These are phyloP conservation scores for Mycena vulgaris DNA, from an alignment of 768 basidiomycete species.

Conservation along the genomic window DNA sequence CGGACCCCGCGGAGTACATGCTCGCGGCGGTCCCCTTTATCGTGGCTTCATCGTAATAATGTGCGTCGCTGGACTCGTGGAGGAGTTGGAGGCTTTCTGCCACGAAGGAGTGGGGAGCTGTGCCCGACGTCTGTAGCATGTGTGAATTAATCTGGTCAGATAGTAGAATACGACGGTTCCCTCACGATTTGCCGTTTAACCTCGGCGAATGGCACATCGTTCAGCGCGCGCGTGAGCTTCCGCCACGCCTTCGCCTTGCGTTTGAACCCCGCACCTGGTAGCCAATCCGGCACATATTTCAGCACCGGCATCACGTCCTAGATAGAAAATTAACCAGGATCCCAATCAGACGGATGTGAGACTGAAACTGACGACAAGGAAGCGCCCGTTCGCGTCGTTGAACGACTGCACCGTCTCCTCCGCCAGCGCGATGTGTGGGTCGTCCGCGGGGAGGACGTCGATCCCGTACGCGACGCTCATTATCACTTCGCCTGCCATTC, in stretches of 20 bases:
- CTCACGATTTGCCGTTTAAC: conserved; percentile 53
- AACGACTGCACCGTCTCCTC: conserved; percentile 44
- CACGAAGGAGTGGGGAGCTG: neutral
- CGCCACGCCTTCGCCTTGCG: conserved; percentile 57
- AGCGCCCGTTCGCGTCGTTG: conserved; percentile 45
- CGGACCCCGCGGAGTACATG: neutral
- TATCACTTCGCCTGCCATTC: conserved; percentile 47
- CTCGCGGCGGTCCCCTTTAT: neutral
- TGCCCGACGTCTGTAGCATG: neutral
- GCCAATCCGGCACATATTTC: conserved; percentile 61
- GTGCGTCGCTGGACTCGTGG: neutral
- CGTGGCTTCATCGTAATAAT: neutral
- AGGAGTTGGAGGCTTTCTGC: neutral
- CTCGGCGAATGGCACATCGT: conserved; percentile 53
- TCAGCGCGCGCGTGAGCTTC: conserved; percentile 50
- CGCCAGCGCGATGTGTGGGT: conserved; percentile 49
- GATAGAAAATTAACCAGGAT: too few species aligned
- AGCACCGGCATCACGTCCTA: conserved; percentile 43
- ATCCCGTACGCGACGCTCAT: conserved; percentile 50
- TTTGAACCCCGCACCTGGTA: conserved; percentile 64
- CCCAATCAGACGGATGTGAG: neutral
- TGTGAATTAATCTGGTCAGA: neutral
- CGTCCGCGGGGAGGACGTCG: conserved; percentile 44
- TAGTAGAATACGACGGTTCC: neutral
- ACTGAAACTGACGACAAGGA: conserved; percentile 45